Conservation (phyloP, 352 stramenopile species). For the Globisporangium echinulatum region DNA sequence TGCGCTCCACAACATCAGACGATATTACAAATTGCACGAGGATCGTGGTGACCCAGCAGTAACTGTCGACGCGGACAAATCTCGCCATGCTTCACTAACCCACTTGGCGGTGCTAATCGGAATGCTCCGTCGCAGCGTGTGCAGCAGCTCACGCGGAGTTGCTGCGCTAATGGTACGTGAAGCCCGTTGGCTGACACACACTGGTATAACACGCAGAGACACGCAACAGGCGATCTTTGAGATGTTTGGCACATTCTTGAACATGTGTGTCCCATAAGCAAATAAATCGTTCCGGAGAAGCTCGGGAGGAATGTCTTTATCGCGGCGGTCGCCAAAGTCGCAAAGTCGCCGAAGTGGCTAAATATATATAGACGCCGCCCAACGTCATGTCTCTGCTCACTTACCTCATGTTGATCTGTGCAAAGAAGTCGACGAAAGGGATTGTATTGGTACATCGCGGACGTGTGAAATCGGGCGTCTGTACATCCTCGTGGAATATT, state of each 20-base stretch:
- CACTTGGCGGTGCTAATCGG: background rate
- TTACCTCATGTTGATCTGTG: background rate
- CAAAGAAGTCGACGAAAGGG: too few species aligned
- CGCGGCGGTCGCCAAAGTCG: constrained; percentile 12
- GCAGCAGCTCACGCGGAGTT: constrained; percentile 1
- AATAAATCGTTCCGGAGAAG: constrained; percentile 12
- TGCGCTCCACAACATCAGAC: background rate
- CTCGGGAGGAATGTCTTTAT: background rate
- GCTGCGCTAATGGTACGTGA: constrained; percentile 2
- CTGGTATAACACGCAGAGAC: constrained; percentile 5
- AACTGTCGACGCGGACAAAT: background rate
- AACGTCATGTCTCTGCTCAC: constrained; percentile 12
- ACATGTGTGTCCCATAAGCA: constrained; percentile 3
- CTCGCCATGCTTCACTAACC: constrained; percentile 1
- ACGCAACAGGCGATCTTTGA: background rate
- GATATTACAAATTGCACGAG: background rate
- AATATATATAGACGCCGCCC: constrained; percentile 16
- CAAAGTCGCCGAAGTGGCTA: constrained; percentile 14
- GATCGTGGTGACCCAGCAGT: background rate
- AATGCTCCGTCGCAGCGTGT: background rate
- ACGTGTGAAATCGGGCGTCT: too few species aligned
- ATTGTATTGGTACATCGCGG: background rate
- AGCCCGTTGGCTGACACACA: constrained; percentile 7
- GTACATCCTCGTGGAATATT: too few species aligned
- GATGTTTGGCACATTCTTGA: background rate